Conservation (phyloP, 805 yeast species). For the Komagataella ulmi region DNA sequence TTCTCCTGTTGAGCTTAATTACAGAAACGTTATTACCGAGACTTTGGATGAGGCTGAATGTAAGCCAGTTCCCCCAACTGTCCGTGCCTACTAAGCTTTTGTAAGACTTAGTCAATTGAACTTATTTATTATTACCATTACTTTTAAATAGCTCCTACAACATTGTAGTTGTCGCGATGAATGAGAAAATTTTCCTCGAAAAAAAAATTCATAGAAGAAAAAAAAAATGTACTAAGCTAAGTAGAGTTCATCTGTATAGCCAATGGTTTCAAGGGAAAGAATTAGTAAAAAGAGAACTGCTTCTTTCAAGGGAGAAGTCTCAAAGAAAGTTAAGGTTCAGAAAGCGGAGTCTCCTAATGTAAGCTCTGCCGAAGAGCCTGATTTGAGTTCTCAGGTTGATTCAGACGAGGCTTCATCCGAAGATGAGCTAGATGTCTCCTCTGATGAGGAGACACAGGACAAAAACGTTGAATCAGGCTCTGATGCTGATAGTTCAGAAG, state of each 20-base stretch:
- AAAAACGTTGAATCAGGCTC: conserved; percentile 15
- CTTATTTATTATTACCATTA: background rate
- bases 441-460: conserved; percentile 16
- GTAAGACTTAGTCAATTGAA: background rate
- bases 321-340: conserved; percentile 15
- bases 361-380: conserved; percentile 14
- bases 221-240: conserved; percentile 2
- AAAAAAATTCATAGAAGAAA: background rate
- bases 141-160: background rate
- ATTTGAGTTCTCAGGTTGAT: conserved; percentile 8
- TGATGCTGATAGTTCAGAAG: conserved; percentile 15
- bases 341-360: conserved; percentile 10
- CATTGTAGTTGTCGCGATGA: conserved; percentile 9
- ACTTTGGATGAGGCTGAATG: conserved; percentile 90
- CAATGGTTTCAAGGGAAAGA: background rate
- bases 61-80: conserved; percentile 92
- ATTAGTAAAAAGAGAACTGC: conserved; percentile 1
- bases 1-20: conserved; percentile 58
- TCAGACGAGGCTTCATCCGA: conserved; percentile 7
- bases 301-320: conserved; percentile 6
- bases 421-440: conserved; percentile 12
- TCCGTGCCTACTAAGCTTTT: conserved; percentile 67
- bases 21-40: conserved; percentile 72
- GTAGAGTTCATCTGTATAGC: background rate
- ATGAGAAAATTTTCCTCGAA: conserved; percentile 13